Conservation (phyloP, 805 yeast species). For the Candida broadrunensis region DNA sequence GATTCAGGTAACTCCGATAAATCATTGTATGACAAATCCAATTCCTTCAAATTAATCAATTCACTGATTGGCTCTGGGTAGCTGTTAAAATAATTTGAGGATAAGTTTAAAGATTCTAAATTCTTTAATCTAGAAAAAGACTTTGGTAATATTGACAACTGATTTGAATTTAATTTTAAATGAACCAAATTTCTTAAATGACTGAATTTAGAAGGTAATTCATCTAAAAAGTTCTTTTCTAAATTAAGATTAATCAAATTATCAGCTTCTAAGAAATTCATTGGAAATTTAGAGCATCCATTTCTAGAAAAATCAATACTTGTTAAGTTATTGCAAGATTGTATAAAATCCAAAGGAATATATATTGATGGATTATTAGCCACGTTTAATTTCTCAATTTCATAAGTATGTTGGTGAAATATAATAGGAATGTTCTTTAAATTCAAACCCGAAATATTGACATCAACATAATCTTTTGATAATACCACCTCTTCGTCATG, state of each 20-base stretch:
- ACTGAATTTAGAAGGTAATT: slow-evolving; percentile 56
- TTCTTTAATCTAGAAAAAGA: slow-evolving; percentile 54
- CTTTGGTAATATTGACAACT: slow-evolving; percentile 59
- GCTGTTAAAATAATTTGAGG: slow-evolving; percentile 66
- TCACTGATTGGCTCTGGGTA: slow-evolving; percentile 67
- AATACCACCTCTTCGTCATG: slow-evolving; percentile 70
- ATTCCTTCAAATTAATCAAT: slow-evolving; percentile 54
- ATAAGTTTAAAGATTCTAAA: slow-evolving; percentile 63
- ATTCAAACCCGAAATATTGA: slow-evolving; percentile 68
- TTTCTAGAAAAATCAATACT: slow-evolving; percentile 68
- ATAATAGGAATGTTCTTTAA: slow-evolving; percentile 82
- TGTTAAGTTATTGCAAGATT: slow-evolving; percentile 69
- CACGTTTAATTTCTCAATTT: slow-evolving; percentile 77
- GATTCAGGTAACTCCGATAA: slow-evolving; percentile 59
- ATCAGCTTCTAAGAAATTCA: slow-evolving; percentile 66
- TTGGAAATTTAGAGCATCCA: slow-evolving; percentile 73
- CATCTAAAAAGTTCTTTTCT: slow-evolving; percentile 73
- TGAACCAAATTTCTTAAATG: slow-evolving; percentile 52
- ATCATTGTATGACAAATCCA: slow-evolving; percentile 82
- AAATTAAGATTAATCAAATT: slow-evolving; percentile 66
- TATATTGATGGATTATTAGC: slow-evolving; percentile 84
- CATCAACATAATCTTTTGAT: slow-evolving; percentile 65
- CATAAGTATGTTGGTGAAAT: slow-evolving; percentile 75
- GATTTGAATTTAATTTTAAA: slow-evolving; percentile 73
- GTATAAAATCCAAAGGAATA: slow-evolving; percentile 82